phyloP scores from a whole-genome alignment of 2,329 filamentous ascomycete species.

The Apiospora koreana region DNA sequence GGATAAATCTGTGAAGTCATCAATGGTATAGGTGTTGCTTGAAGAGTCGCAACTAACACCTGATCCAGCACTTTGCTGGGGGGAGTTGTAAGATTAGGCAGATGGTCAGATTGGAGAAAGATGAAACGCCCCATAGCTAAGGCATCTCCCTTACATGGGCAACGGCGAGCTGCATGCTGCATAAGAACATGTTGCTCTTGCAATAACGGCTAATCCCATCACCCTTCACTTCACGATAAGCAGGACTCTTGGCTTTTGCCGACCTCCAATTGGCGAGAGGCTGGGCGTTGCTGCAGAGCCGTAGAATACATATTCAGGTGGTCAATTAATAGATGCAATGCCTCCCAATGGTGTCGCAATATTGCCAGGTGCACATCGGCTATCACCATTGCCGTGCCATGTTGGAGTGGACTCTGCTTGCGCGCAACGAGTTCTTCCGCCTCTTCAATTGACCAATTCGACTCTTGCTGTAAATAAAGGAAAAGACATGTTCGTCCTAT shows the following conservation, averaged over 20 bases:
- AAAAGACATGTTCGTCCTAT: too few species aligned
- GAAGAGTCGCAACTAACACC: neutral
- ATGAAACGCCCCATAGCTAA: neutral
- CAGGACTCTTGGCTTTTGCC: neutral
- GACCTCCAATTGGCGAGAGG: neutral
- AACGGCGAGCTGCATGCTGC: neutral
- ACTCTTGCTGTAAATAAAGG: too few species aligned
- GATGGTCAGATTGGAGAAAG: neutral
- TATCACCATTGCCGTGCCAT: neutral
- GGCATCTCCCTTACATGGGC: conserved; percentile 7
- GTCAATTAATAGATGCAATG: neutral
- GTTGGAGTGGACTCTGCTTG: neutral
- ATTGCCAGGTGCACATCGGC: neutral
- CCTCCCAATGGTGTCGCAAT: neutral
- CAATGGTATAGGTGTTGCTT: neutral
- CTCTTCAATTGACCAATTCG: neutral
- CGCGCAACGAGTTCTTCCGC: neutral
- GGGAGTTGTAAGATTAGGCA: neutral
- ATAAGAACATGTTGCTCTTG: neutral
- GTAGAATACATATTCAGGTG: neutral
- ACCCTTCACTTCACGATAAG: neutral
- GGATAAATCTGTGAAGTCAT: neutral
- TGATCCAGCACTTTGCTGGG: too few species aligned
- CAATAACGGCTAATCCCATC: neutral
- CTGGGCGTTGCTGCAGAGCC: neutral